A percentile compares a stretch with the other conserved stretches of the same genome.
These are phyloP conservation scores for Euphorbia tirucalli DNA, from an alignment of 345 rosid species.

Conservation along the genomic window DNA sequence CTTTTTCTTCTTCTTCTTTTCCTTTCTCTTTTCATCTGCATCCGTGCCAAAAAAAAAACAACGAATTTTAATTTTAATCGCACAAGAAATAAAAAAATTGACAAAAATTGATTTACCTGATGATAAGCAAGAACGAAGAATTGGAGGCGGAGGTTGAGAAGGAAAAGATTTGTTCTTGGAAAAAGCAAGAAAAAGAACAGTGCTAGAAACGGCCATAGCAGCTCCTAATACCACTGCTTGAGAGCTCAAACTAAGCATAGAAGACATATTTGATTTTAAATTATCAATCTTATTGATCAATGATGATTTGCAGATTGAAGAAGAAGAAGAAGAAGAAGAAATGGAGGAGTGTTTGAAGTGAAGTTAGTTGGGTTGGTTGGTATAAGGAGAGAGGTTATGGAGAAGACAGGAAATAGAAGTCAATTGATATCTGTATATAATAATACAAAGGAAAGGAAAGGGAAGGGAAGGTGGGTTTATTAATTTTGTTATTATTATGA, in stretches of 20 bases:
- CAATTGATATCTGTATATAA: neutral
- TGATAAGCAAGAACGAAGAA: conserved; percentile 52
- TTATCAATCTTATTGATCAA: too few species aligned
- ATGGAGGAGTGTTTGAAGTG: neutral
- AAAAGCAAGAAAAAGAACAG: conserved; percentile 61
- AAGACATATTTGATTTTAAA: conserved; percentile 9
- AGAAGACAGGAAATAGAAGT: neutral
- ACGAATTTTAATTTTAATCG: too few species aligned
- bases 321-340: neutral
- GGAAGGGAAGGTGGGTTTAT: too few species aligned
- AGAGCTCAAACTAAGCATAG: conserved; percentile 29
- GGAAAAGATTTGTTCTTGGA: conserved; percentile 39
- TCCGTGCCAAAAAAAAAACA: neutral
- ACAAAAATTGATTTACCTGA: conserved; percentile 43
- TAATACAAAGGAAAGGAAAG: neutral
- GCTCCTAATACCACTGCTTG: conserved; percentile 66
- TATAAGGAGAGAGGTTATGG: neutral
- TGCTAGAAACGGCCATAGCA: conserved; percentile 77
- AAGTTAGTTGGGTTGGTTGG: conserved; percentile 1
- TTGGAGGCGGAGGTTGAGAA: conserved; percentile 12
- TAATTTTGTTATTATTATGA: too few species aligned
- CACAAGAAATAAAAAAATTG: neutral
- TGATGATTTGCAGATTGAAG: too few species aligned
- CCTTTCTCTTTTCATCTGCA: conserved; percentile 43
- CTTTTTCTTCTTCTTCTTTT: conserved; percentile 49